These are phyloP conservation scores for Acacia pycnantha DNA, from an alignment of 331 rosid genomes.

Conservation along the genomic window DNA sequence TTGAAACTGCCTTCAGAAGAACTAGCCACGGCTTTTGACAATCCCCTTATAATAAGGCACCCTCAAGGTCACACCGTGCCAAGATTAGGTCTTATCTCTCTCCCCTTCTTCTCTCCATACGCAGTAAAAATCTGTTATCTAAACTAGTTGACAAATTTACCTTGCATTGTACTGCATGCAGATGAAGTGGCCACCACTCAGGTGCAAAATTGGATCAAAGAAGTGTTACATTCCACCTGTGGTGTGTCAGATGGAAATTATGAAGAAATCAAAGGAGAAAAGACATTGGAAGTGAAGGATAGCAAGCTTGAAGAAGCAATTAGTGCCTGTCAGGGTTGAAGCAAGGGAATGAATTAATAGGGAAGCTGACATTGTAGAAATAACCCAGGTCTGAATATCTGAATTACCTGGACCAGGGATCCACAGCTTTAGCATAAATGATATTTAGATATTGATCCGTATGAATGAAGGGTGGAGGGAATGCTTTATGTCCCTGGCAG, in stretches of 20 bases:
- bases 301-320: conserved; percentile 28
- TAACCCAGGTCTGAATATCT: conserved; percentile 28
- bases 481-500: conserved; percentile 5
- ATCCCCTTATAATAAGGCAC: conserved; percentile 71
- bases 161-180: conserved; percentile 29
- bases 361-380: conserved; percentile 19
- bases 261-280: conserved; percentile 28
- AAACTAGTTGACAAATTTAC: neutral
- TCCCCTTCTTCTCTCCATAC: neutral
- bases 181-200: conserved; percentile 59
- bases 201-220: conserved; percentile 45
- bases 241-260: conserved; percentile 13
- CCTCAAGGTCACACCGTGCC: conserved; percentile 95
- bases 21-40: conserved; percentile 65
- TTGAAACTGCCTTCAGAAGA: conserved; percentile 72
- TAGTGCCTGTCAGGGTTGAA: conserved; percentile 25
- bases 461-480: neutral
- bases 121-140: neutral
- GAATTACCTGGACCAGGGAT: neutral
- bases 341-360: conserved; percentile 7
- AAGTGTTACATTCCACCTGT: conserved; percentile 7
- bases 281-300: conserved; percentile 16
- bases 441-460: neutral
- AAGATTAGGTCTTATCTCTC: conserved; percentile 56
- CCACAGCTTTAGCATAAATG: neutral